Evolutionary conservation across 2,329 filamentous ascomycete species (phyloP).

Genomic region (Daldinia sp.): DNA sequence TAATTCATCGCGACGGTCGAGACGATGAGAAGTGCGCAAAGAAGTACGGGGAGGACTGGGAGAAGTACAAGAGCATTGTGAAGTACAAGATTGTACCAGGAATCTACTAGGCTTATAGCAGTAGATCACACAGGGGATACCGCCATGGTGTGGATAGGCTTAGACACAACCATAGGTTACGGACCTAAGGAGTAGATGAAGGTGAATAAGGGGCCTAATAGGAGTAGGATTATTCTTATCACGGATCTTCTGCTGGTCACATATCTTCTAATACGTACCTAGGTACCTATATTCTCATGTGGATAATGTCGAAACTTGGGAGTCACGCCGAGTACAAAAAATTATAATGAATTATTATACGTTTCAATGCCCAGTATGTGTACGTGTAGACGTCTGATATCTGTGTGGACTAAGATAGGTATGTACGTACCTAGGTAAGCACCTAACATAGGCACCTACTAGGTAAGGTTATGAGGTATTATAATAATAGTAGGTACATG

Average conservation of each 20-base stretch:
- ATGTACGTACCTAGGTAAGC: no score
- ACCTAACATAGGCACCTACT: no score
- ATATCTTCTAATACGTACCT: neutral
- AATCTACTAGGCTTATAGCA: constrained; percentile 67
- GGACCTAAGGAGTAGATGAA: neutral
- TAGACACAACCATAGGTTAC: neutral
- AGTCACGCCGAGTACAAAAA: no score
- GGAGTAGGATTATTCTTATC: neutral
- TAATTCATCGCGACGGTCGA: constrained; percentile 84
- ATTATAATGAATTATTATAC: no score
- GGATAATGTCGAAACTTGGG: no score
- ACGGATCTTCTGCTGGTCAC: neutral
- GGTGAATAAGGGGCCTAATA: neutral
- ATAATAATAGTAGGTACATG: no score
- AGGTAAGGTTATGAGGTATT: no score
- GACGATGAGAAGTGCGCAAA: constrained; percentile 90
- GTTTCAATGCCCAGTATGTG: no score
- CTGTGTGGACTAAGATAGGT: no score
- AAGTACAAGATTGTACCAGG: constrained; percentile 84
- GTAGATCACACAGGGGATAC: neutral
- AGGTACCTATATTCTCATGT: neutral
- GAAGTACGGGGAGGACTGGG: constrained; percentile 95
- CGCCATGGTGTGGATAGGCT: neutral
- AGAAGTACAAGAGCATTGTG: constrained; percentile 84
- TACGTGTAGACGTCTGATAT: no score